These are phyloP conservation scores for Fusarium citri DNA, from an alignment of 2,329 filamentous ascomycete species.

Conservation along the genomic window DNA sequence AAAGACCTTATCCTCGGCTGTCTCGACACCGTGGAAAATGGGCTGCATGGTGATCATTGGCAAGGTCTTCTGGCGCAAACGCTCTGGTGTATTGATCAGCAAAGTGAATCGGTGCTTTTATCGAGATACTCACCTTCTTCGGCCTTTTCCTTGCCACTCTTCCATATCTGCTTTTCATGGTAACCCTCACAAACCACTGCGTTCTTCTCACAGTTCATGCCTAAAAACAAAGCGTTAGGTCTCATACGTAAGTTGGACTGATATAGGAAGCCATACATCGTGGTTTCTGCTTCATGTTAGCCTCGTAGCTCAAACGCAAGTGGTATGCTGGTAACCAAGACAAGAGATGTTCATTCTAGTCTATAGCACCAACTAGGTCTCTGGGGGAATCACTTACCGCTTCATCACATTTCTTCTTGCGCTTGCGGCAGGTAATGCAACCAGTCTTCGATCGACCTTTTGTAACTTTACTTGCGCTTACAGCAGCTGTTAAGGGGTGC, in stretches of 20 bases:
- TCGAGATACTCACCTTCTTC: slow-evolving; percentile 68
- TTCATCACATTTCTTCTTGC: slow-evolving; percentile 80
- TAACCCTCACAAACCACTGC: slow-evolving; percentile 93
- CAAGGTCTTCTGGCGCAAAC: slow-evolving; percentile 60
- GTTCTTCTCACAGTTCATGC: slow-evolving; percentile 92
- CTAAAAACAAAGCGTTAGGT: slow-evolving; percentile 56
- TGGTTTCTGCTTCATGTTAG: slow-evolving; percentile 29
- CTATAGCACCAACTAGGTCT: neutral
- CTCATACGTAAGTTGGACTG: neutral
- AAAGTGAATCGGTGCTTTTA: neutral
- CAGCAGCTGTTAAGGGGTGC: slow-evolving; percentile 72
- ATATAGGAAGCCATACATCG: slow-evolving; percentile 60
- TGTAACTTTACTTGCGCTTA: slow-evolving; percentile 73
- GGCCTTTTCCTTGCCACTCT: slow-evolving; percentile 81
- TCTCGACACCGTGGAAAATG: slow-evolving; percentile 85
- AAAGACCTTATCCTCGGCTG: slow-evolving; percentile 80
- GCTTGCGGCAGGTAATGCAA: slow-evolving; percentile 73
- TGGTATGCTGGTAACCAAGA: neutral
- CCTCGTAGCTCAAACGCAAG: neutral
- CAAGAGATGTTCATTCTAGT: neutral
- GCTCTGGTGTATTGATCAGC: slow-evolving; percentile 56
- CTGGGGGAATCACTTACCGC: slow-evolving; percentile 48
- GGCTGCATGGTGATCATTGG: slow-evolving; percentile 69
- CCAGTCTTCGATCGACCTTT: slow-evolving; percentile 81
- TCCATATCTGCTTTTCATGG: slow-evolving; percentile 87